These are phyloP conservation scores for Tricholoma sp. DNA, from an alignment of 768 basidiomycete species.

Conservation along the genomic window DNA sequence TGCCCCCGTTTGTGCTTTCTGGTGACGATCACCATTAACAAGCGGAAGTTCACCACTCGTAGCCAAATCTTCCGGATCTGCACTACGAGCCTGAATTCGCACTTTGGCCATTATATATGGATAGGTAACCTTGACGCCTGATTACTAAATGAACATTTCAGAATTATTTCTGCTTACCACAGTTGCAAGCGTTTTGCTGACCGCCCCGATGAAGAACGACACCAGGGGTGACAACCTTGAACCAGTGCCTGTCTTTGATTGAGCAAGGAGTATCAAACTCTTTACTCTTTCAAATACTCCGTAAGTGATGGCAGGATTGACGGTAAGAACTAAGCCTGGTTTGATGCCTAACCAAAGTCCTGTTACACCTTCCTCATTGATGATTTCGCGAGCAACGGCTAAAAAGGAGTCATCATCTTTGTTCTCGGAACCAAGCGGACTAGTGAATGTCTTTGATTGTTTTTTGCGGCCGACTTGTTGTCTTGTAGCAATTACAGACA, in stretches of 20 bases:
- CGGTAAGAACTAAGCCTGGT: conserved; percentile 90
- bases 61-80: conserved; percentile 46
- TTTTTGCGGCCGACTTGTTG: conserved; percentile 77
- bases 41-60: conserved; percentile 37
- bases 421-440: conserved; percentile 12
- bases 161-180: conserved; percentile 51
- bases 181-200: conserved; percentile 94
- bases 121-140: conserved; percentile 69
- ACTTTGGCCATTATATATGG: conserved; percentile 98
- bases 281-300: conserved; percentile 93
- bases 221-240: conserved; percentile 72
- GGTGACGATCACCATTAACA: conserved; percentile 37
- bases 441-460: background rate
- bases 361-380: conserved; percentile 80
- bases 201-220: conserved; percentile 83
- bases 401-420: conserved; percentile 66
- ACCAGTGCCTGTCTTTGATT: conserved; percentile 34
- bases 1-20: conserved; percentile 61
- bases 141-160: conserved; percentile 1
- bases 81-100: conserved; percentile 81
- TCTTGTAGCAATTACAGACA: conserved; percentile 94
- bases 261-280: conserved; percentile 56
- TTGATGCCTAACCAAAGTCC: conserved; percentile 93
- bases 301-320: conserved; percentile 97
- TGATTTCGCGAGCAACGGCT: conserved; percentile 77